Percentiles rank a stretch among this genome's conserved stretches.
Evolutionary conservation across 805 yeast species (phyloP).

Genomic region (Ogataea paradorogensis): DNA sequence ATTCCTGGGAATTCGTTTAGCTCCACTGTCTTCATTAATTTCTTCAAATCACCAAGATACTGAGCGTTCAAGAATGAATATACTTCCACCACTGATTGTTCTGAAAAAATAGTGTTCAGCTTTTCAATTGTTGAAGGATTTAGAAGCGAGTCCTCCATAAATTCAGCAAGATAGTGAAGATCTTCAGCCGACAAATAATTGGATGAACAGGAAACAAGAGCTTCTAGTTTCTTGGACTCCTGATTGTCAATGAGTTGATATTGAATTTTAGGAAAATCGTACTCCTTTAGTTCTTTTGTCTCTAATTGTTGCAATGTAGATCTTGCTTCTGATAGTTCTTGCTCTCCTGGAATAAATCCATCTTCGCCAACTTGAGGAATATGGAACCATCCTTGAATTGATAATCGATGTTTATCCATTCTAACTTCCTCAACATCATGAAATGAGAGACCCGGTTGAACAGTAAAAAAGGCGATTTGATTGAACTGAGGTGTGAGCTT

Average conservation of each 20-base stretch:
- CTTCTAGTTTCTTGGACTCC: slow-evolving; percentile 30
- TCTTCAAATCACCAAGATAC: slow-evolving; percentile 45
- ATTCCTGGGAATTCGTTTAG: slow-evolving; percentile 49
- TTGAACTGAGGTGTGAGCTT: slow-evolving; percentile 90
- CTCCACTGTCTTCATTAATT: slow-evolving; percentile 53
- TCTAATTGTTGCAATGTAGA: slow-evolving; percentile 80
- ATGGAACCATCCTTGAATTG: slow-evolving; percentile 99
- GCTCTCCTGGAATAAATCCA: slow-evolving; percentile 81
- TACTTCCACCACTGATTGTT: slow-evolving; percentile 69
- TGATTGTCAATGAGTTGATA: slow-evolving; percentile 26
- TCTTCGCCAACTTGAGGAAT: slow-evolving; percentile 92
- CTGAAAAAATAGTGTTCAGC: slow-evolving; percentile 53
- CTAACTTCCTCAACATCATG: slow-evolving; percentile 98
- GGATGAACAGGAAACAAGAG: slow-evolving; percentile 27
- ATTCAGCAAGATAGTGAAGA: slow-evolving; percentile 46
- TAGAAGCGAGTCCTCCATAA: slow-evolving; percentile 54
- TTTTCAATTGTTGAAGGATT: slow-evolving; percentile 34
- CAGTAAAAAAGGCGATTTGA: slow-evolving; percentile 93
- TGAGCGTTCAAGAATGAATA: slow-evolving; percentile 58
- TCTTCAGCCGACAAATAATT: slow-evolving; percentile 35
- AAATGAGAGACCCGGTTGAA: slow-evolving; percentile 93
- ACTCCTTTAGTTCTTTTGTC: slow-evolving; percentile 70
- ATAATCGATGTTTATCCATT: slow-evolving; percentile 84
- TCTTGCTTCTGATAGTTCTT: slow-evolving; percentile 68
- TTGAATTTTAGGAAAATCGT: slow-evolving; percentile 71